Evolutionary conservation across 257 asterid species (phyloP).

Genomic region (Verbascum thapsus): DNA sequence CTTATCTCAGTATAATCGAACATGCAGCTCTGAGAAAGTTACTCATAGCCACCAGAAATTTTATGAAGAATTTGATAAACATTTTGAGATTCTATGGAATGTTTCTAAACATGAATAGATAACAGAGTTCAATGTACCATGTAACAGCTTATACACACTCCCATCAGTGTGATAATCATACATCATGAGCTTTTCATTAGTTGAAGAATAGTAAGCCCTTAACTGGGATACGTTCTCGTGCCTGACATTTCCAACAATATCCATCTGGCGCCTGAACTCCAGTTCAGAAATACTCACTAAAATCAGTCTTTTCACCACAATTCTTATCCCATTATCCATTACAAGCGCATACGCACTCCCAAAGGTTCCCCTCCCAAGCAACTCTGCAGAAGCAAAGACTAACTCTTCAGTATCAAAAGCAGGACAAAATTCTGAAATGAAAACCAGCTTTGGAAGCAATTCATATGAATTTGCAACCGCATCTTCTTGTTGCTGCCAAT

Average conservation of each 20-base stretch:
- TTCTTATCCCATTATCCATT: neutral
- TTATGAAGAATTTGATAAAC: neutral
- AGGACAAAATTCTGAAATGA: slow-evolving; percentile 22
- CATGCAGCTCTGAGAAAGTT: neutral
- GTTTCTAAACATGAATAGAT: neutral
- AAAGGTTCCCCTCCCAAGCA: neutral
- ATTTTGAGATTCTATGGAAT: neutral
- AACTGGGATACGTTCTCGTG: neutral
- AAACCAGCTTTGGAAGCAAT: slow-evolving; percentile 1
- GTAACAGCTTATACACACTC: slow-evolving; percentile 13
- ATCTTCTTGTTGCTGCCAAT: neutral
- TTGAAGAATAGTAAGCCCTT: neutral
- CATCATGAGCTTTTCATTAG: neutral
- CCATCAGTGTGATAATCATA: slow-evolving; percentile 10
- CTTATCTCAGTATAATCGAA: neutral
- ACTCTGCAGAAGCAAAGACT: neutral
- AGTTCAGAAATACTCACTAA: neutral
- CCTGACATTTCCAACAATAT: slow-evolving; percentile 4
- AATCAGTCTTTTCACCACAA: neutral
- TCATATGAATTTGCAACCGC: neutral
- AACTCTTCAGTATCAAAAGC: neutral
- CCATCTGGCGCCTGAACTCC: slow-evolving; percentile 3
- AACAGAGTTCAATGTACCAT: neutral
- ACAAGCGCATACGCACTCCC: neutral
- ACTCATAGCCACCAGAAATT: too few species aligned